Base-by-base conservation (phyloP, 2,329 filamentous ascomycete genomes). In the Biscogniauxia mediterranea region DNA sequence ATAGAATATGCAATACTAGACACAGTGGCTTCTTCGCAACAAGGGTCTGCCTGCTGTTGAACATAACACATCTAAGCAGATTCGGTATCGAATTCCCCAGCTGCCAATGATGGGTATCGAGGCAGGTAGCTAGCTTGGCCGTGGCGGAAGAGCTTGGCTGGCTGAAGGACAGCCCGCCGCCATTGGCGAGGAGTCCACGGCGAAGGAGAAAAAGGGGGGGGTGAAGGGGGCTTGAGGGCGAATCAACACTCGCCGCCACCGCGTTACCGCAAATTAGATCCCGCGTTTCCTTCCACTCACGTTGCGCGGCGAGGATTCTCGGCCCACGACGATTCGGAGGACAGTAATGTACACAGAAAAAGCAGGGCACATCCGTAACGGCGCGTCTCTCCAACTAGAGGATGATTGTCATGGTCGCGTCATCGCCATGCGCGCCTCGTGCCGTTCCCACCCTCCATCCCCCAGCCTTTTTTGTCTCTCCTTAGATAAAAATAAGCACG, bases 91-190 rank as follows among this genome's bases (percentile, higher is more conserved):
- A 46, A 46, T 25, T 32, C 28, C 28, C 5, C 26, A 64, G 52
- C 63, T 65, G 61, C 61, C 63, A 60, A 58, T 56, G 60, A 61
- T 15, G 63, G 63, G 57, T 23, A 23, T 23, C 23, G 5, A 23
- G 23, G 23, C 5, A 54, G 63, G 63, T 62, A 17, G 38, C 13
- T 46, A 46, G 5, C 15, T 46, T 46, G 38, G 54, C 42, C 50
- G 38, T 46, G 38, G 38, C 13, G 38, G 56, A 59, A 58, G 60
- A 57, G 62, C 55, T 55, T 55, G 46, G 63, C 61, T 55, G 50
- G 61, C 65, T 67, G 65, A 64, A 67, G 63, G 28, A 62, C 13
- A 46, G 38, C 38, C 38, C 7, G 38, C 38, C 38, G 38, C 38
- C 57, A 57, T 56, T 38, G 52, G 54, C 55, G 56, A 50, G 11